Conservation (phyloP, 495 filamentous ascomycete species). For the Talaromyces borbonicus region DNA sequence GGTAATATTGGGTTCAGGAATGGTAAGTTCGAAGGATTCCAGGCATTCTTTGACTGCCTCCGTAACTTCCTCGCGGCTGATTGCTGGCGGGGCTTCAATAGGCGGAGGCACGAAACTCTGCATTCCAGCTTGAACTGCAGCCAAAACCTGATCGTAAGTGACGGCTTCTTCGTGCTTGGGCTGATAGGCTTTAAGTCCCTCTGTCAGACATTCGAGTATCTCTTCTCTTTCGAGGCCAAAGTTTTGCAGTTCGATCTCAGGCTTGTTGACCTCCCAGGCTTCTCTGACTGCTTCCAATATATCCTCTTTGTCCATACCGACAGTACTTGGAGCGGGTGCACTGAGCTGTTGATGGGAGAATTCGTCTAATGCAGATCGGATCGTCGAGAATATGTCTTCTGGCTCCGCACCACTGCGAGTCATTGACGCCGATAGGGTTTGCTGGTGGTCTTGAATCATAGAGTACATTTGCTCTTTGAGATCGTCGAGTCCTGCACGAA, state of each 20-base stretch:
- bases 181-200: slow-evolving; percentile 71
- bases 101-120: slow-evolving; percentile 66
- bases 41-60: slow-evolving; percentile 68
- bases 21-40: slow-evolving; percentile 60
- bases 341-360: slow-evolving; percentile 31
- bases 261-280: slow-evolving; percentile 85
- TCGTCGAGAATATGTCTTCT: slow-evolving; percentile 70
- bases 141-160: slow-evolving; percentile 68
- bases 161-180: slow-evolving; percentile 47
- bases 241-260: slow-evolving; percentile 81
- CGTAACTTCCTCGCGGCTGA: slow-evolving; percentile 70
- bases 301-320: slow-evolving; percentile 58
- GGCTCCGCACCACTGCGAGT: slow-evolving; percentile 52
- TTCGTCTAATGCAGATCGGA: slow-evolving; percentile 69
- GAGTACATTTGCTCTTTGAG: slow-evolving; percentile 71
- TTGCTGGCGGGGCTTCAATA: slow-evolving; percentile 51
- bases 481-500: slow-evolving; percentile 68
- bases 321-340: slow-evolving; percentile 20
- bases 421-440: slow-evolving; percentile 46
- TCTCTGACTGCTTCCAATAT: slow-evolving; percentile 78
- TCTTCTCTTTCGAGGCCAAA: slow-evolving; percentile 84
- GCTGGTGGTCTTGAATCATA: slow-evolving; percentile 62
- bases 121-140: slow-evolving; percentile 71
- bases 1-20: slow-evolving; percentile 26
- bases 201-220: slow-evolving; percentile 69